Evolutionary conservation across 306 rosid species (phyloP).

Genomic region (Mimosa pudica): DNA sequence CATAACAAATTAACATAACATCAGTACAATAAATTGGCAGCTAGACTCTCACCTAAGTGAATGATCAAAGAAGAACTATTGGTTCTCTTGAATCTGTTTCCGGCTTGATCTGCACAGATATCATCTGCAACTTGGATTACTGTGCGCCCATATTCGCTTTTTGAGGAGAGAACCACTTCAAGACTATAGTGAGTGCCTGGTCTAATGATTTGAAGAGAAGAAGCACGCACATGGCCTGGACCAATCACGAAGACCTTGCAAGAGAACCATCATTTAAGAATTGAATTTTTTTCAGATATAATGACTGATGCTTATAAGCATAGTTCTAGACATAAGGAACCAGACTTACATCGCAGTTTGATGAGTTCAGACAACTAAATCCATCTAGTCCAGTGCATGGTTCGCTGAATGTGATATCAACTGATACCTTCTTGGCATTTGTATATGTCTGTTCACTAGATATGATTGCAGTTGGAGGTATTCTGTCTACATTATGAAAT

Average conservation of each 20-base stretch:
- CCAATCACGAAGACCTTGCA: constrained; percentile 55
- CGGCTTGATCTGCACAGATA: constrained; percentile 62
- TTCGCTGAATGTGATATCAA: constrained; percentile 60
- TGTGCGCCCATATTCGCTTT: constrained; percentile 40
- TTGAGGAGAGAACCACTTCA: constrained; percentile 44
- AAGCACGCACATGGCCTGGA: constrained; percentile 45
- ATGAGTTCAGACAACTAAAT: constrained; percentile 56
- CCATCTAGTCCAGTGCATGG: constrained; percentile 61
- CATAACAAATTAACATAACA: background rate
- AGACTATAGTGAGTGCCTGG: constrained; percentile 50
- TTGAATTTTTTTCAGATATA: constrained; percentile 4
- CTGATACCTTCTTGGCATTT: constrained; percentile 45
- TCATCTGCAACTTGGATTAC: constrained; percentile 48
- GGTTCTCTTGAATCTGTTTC: constrained; percentile 55
- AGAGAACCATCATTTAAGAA: constrained; percentile 22
- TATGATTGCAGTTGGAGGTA: constrained; percentile 64
- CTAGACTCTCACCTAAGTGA: constrained; percentile 55
- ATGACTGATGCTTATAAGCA: background rate
- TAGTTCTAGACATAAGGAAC: constrained; percentile 12
- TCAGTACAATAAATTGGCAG: constrained; percentile 15
- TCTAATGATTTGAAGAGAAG: constrained; percentile 48
- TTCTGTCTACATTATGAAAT: constrained; percentile 46
- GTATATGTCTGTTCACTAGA: constrained; percentile 46
- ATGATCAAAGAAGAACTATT: constrained; percentile 51
- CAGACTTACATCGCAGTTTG: constrained; percentile 65